Evolutionary conservation across 176 grass and related monocot genomes (phyloP), one percentile per base, ranked within the genome.

Genomic region (Rhynchospora pubera): DNA sequence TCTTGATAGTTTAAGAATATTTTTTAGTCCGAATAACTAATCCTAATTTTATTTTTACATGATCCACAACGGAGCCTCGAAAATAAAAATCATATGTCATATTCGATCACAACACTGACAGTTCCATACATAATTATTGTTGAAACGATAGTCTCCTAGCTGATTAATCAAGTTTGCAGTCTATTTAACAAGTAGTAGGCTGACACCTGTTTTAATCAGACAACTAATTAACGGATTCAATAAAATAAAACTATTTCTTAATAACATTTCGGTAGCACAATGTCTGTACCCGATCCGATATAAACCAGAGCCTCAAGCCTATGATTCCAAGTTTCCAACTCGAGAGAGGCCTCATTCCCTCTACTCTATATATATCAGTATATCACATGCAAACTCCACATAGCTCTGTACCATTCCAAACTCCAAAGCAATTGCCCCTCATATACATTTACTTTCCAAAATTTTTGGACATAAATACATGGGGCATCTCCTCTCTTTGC

Each of bases 321-420:
- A 22, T 48, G 47, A 45, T 23, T 50, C 45, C n/a, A n/a, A n/a
- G n/a, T n/a, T n/a, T n/a, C n/a, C 44, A 47, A 73, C 50, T 46
- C 34, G 34, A 82, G 59, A 82, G 79, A 16, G 1, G 14, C 21
- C 43, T 50, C 8, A 66, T 62, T 82, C 79, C 78, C 26, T 28
- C 26, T 28, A n/a, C 58, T 48, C 21, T 82, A 82, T 82, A 82
- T 65, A 82, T 81, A n/a, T n/a, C n/a, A n/a, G n/a, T n/a, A n/a
- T n/a, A 81, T 65, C 79, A 82, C 79, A 82, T 51, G 28, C 79
- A 63, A 10, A 48, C 77, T 48, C 53, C 13, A 28, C 67, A 51
- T 15, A 55, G 47, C 71, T 51, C 12, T 16, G 30, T 66, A 23
- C 43, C 79, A 72, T 42, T 72, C 68, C 34, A 21, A 71, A 72